phyloP scores from a whole-genome alignment of 2,329 filamentous ascomycete genomes.

The Ascocoryne sarcoides region DNA sequence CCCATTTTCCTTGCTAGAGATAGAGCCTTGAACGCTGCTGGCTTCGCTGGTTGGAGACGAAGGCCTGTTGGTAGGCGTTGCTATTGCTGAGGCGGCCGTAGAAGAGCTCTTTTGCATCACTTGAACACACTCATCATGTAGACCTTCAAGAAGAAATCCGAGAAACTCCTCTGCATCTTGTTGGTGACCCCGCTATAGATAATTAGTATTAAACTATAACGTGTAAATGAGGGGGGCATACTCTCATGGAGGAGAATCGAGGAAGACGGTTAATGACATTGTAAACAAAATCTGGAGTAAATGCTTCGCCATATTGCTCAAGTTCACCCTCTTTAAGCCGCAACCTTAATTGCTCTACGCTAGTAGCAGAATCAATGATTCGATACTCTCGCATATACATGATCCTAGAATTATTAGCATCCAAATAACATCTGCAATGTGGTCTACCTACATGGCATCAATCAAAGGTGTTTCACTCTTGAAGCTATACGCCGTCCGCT shows the following conservation, averaged over 20 bases:
- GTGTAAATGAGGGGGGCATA: slow-evolving; percentile 37
- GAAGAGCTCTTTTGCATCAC: slow-evolving; percentile 46
- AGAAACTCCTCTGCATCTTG: slow-evolving; percentile 98
- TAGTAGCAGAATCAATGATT: slow-evolving; percentile 69
- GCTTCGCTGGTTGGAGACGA: slow-evolving; percentile 37
- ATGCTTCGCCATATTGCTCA: slow-evolving; percentile 82
- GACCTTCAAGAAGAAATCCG: slow-evolving; percentile 81
- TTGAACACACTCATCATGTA: slow-evolving; percentile 84
- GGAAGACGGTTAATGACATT: slow-evolving; percentile 80
- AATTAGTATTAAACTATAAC: slow-evolving; percentile 20
- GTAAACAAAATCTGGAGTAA: slow-evolving; percentile 92
- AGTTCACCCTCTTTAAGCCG: slow-evolving; percentile 74
- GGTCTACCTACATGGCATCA: slow-evolving; percentile 73
- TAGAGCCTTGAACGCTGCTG: slow-evolving; percentile 22
- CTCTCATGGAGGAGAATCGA: slow-evolving; percentile 85
- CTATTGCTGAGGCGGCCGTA: slow-evolving; percentile 33
- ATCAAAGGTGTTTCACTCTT: slow-evolving; percentile 90
- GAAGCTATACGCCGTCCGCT: slow-evolving; percentile 79
- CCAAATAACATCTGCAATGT: background rate
- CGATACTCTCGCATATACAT: slow-evolving; percentile 94
- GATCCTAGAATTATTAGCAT: slow-evolving; percentile 49
- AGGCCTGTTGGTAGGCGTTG: slow-evolving; percentile 33
- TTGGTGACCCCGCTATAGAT: slow-evolving; percentile 72
- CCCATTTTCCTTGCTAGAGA: slow-evolving; percentile 46
- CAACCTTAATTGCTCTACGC: slow-evolving; percentile 63